These are phyloP conservation scores for Dryas integrifolia DNA, from an alignment of 331 rosid genomes.

Conservation along the genomic window DNA sequence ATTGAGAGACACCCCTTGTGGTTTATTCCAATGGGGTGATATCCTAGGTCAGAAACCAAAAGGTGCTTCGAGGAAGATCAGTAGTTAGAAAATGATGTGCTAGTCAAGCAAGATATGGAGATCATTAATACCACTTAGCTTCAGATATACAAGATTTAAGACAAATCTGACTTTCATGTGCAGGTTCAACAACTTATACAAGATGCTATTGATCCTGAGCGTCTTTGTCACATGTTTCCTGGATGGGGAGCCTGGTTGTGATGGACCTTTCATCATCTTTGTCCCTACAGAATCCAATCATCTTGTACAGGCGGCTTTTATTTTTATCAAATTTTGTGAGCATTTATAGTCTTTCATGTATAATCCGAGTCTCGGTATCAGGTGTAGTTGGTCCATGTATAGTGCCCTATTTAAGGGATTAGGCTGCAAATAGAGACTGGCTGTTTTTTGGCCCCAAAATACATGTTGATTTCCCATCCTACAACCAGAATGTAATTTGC, in stretches of 20 bases:
- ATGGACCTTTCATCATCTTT: conserved; percentile 13
- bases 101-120: not conserved
- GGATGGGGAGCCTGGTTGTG: conserved; percentile 97
- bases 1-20: not conserved
- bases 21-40: not conserved
- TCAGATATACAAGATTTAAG: not conserved
- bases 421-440: not conserved
- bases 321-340: not conserved
- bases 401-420: not conserved
- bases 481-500: too few species aligned
- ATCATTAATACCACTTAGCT: not conserved
- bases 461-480: too few species aligned
- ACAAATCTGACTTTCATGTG: conserved; percentile 12
- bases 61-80: too few species aligned
- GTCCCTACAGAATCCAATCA: conserved; percentile 13
- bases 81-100: not conserved
- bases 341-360: too few species aligned
- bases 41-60: too few species aligned
- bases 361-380: too few species aligned
- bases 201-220: conserved; percentile 86
- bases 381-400: not conserved
- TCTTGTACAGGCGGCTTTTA: conserved; percentile 37
- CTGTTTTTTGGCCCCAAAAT: too few species aligned
- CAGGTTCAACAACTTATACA: conserved; percentile 93
- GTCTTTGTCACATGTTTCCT: conserved; percentile 81